Percentiles rank a stretch among this genome's conserved stretches.
Conservation (phyloP, 495 filamentous ascomycete genomes). For the Talaromyces liani region DNA sequence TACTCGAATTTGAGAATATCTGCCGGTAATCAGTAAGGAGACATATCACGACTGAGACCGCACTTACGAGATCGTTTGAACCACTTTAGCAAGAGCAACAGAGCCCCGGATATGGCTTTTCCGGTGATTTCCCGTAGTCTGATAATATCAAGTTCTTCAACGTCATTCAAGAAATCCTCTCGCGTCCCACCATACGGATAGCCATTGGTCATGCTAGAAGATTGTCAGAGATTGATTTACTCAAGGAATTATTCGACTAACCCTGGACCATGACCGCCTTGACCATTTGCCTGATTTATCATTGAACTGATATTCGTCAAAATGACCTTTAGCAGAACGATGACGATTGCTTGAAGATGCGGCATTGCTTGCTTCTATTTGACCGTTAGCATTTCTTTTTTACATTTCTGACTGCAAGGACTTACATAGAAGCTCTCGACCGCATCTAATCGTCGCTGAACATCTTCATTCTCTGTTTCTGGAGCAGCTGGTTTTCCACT, state of each 20-base stretch:
- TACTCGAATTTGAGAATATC: constrained; percentile 96
- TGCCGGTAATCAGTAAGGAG: constrained; percentile 31
- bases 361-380: constrained; percentile 63
- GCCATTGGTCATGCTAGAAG: constrained; percentile 25
- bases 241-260: constrained; percentile 13
- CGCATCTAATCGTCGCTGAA: constrained; percentile 59
- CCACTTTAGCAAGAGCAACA: constrained; percentile 88
- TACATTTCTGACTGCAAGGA: constrained; percentile 8
- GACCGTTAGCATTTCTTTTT: constrained; percentile 15
- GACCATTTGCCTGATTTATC: constrained; percentile 45
- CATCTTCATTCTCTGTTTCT: constrained; percentile 49
- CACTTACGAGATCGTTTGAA: constrained; percentile 84
- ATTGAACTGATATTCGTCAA: constrained; percentile 69
- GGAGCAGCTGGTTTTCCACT: constrained; percentile 32
- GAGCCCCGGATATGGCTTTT: constrained; percentile 81
- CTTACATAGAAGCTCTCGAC: constrained; percentile 84
- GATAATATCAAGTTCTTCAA: constrained; percentile 73
- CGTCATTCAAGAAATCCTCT: constrained; percentile 18
- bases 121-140: constrained; percentile 77
- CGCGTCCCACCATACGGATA: constrained; percentile 13
- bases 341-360: constrained; percentile 86
- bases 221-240: constrained; percentile 15
- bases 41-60: not conserved
- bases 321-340: constrained; percentile 83
- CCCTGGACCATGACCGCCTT: constrained; percentile 33